Conservation (phyloP, 768 basidiomycete species). For the Podaxis sp. region DNA sequence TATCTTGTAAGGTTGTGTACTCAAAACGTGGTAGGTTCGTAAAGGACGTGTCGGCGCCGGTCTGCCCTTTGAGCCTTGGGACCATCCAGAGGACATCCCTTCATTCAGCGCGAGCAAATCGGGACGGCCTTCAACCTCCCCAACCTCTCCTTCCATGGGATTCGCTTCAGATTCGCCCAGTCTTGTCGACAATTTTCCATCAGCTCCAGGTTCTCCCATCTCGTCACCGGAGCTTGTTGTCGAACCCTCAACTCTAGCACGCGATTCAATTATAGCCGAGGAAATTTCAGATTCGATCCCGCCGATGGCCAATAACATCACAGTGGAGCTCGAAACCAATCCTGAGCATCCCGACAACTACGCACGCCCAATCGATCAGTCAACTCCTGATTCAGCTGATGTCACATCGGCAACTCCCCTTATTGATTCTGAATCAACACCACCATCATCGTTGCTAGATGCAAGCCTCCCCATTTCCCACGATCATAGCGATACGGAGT, state of each 20-base stretch:
- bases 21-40: slow-evolving; percentile 37
- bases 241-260: neutral
- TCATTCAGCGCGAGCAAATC: neutral
- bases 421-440: neutral
- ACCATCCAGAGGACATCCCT: slow-evolving; percentile 28
- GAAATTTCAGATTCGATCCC: neutral
- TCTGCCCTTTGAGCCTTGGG: slow-evolving; percentile 57
- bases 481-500: slow-evolving; percentile 16
- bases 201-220: neutral
- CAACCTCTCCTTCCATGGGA: neutral
- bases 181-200: neutral
- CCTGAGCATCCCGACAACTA: neutral
- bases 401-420: neutral
- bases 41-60: slow-evolving; percentile 53
- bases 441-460: neutral
- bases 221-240: neutral
- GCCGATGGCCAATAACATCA: neutral
- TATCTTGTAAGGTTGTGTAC: slow-evolving; percentile 4
- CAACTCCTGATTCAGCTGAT: neutral
- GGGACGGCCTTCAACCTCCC: neutral
- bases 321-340: neutral
- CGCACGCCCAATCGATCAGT: neutral
- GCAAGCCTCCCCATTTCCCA: neutral
- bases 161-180: neutral
- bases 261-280: neutral